Evolutionary conservation across 208 protist species (phyloP).

Genomic region (Naegleria gruberi): DNA sequence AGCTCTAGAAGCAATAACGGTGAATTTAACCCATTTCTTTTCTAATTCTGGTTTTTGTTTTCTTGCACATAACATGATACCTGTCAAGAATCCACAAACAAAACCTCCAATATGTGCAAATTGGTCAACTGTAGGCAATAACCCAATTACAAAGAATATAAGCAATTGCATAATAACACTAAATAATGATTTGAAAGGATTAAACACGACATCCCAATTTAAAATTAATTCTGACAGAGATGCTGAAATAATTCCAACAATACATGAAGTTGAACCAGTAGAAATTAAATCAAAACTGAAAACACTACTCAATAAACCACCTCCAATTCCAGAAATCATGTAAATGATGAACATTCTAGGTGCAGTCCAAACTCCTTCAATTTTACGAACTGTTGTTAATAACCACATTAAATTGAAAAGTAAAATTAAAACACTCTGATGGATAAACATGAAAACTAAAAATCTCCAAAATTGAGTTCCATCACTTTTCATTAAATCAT

Average conservation of each 20-base stretch:
- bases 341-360: not conserved
- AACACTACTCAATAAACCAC: conserved; percentile 1
- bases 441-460: not conserved
- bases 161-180: not conserved
- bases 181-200: not conserved
- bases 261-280: not conserved
- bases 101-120: conserved; percentile 5
- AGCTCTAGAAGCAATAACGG: not conserved
- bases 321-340: conserved; percentile 2
- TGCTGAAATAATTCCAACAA: not conserved
- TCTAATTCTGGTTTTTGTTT: not conserved
- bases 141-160: not conserved
- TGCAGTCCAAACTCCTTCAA: not conserved
- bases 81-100: not conserved
- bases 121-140: not conserved
- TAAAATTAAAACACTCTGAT: not conserved
- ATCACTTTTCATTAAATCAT: not conserved
- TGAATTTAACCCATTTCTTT: not conserved
- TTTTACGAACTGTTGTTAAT: not conserved
- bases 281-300: not conserved
- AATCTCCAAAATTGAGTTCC: not conserved
- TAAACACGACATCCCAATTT: not conserved
- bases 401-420: not conserved
- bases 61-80: not conserved
- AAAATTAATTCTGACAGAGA: not conserved